Evolutionary conservation across 106 monocot genomes (phyloP).

Genomic region (Ottelia alismoides): DNA sequence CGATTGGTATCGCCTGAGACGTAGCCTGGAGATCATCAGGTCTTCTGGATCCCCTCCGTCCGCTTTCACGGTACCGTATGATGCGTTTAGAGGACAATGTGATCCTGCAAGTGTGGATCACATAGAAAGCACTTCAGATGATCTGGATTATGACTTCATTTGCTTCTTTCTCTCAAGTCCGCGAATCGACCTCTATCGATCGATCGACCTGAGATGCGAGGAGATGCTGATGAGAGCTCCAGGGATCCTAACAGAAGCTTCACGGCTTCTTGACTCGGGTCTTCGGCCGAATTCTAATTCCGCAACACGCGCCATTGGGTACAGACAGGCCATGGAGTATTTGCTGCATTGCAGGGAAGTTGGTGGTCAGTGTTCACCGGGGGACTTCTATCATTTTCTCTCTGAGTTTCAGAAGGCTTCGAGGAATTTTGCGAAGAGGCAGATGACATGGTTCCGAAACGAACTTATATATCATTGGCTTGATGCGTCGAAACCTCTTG

Average conservation of each 20-base stretch:
- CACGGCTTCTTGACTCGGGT: conserved; percentile 82
- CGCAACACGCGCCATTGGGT: conserved; percentile 86
- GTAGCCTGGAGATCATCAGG: conserved; percentile 76
- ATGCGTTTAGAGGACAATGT: conserved; percentile 27
- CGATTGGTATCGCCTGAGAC: conserved; percentile 75
- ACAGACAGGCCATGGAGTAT: conserved; percentile 87
- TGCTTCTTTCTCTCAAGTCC: conserved; percentile 75
- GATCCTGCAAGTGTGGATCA: neutral
- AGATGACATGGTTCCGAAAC: conserved; percentile 85
- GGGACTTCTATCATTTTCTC: conserved; percentile 36
- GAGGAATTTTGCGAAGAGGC: conserved; percentile 89
- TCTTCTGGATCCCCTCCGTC: conserved; percentile 63
- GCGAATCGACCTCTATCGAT: conserved; percentile 53
- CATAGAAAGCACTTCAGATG: conserved; percentile 3
- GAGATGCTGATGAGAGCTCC: conserved; percentile 60
- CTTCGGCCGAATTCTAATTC: conserved; percentile 56
- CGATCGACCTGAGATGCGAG: conserved; percentile 83
- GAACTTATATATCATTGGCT: conserved; percentile 76
- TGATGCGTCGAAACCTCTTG: conserved; percentile 61
- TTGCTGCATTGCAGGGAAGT: conserved; percentile 52
- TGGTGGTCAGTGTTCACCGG: conserved; percentile 36
- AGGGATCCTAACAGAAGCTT: conserved; percentile 75
- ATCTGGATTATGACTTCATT: conserved; percentile 71
- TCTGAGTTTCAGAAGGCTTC: conserved; percentile 75
- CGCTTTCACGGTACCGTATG: conserved; percentile 63